Conservation (phyloP, 164 flowering plant species). For the Magnolia changhungtana region DNA sequence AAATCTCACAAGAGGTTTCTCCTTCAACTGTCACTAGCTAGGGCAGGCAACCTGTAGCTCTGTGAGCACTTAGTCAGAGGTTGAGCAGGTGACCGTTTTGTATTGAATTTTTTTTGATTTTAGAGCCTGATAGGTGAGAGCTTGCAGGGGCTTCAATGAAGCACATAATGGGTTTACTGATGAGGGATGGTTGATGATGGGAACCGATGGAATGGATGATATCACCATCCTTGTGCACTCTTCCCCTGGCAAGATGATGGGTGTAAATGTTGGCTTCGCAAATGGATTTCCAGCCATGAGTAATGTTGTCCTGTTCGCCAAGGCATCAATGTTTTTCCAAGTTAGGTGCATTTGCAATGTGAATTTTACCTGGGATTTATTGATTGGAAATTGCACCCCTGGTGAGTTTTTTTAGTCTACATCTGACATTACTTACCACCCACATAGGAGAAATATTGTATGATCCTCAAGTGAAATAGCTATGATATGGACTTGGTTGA, state of each 20-base stretch:
- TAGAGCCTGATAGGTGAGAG: conserved; percentile 5
- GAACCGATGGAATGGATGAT: conserved; percentile 86
- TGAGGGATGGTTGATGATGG: conserved; percentile 92
- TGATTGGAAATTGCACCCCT: too few relatives aligned
- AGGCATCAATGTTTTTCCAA: conserved; percentile 97
- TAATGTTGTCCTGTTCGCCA: conserved; percentile 80
- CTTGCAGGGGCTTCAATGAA: conserved; percentile 83
- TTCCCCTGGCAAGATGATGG: conserved; percentile 74
- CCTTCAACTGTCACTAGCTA: conserved; percentile 59
- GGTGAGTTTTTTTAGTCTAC: too few relatives aligned
- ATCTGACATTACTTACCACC: too few relatives aligned
- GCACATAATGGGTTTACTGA: conserved; percentile 92
- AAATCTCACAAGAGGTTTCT: conserved; percentile 77
- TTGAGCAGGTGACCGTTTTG: conserved; percentile 56
- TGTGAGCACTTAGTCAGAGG: conserved; percentile 82
- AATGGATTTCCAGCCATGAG: conserved; percentile 69
- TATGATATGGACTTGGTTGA: too few relatives aligned
- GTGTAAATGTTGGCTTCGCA: conserved; percentile 48
- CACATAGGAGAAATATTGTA: too few relatives aligned
- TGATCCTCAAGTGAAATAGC: too few relatives aligned
- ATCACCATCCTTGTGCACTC: conserved; percentile 86
- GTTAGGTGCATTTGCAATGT: conserved; percentile 14
- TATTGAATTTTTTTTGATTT: neutral
- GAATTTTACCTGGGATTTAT: too few relatives aligned
- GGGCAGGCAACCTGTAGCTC: conserved; percentile 83